Evolutionary conservation across 139 green algal species (phyloP).

Genomic region (Pseudopediastrum boryanum): DNA sequence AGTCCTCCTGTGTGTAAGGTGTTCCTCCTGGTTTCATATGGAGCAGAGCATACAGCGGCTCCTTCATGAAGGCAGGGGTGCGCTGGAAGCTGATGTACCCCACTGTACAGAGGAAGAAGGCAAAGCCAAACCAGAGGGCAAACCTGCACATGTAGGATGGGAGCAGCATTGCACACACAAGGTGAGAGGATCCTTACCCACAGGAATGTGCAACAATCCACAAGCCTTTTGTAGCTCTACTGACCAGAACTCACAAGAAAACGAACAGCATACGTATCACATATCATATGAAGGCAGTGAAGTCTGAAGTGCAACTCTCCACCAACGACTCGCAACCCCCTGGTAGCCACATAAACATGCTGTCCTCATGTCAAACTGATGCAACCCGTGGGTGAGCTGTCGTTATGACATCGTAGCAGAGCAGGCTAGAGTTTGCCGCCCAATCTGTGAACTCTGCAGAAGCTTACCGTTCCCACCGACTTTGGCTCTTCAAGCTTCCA

Average conservation of each 20-base stretch:
- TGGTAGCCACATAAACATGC: not conserved
- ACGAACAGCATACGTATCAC: too few relatives aligned
- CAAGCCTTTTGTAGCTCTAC: too few relatives aligned
- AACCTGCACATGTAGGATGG: constrained; percentile 10
- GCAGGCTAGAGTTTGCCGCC: not conserved
- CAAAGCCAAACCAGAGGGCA: constrained; percentile 63
- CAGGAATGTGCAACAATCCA: too few relatives aligned
- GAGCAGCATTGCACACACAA: not conserved
- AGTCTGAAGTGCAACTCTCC: not conserved
- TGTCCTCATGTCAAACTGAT: not conserved
- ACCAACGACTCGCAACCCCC: not conserved
- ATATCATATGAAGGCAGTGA: too few relatives aligned
- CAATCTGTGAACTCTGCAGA: not conserved
- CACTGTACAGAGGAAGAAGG: constrained; percentile 64
- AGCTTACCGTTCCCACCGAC: constrained; percentile 45
- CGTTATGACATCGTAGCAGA: not conserved
- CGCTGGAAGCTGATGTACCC: constrained; percentile 75
- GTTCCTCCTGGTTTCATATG: constrained; percentile 23
- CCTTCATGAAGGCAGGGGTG: constrained; percentile 41
- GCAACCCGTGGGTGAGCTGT: not conserved
- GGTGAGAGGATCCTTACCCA: too few relatives aligned
- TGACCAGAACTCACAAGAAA: too few relatives aligned
- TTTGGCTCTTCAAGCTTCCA: constrained; percentile 57
- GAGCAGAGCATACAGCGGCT: constrained; percentile 43
- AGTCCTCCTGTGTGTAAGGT: constrained; percentile 2